Percentiles rank a stretch among this genome's conserved stretches.
phyloP scores from a whole-genome alignment of 2,329 filamentous ascomycete species.

The Diaporthe velutina region DNA sequence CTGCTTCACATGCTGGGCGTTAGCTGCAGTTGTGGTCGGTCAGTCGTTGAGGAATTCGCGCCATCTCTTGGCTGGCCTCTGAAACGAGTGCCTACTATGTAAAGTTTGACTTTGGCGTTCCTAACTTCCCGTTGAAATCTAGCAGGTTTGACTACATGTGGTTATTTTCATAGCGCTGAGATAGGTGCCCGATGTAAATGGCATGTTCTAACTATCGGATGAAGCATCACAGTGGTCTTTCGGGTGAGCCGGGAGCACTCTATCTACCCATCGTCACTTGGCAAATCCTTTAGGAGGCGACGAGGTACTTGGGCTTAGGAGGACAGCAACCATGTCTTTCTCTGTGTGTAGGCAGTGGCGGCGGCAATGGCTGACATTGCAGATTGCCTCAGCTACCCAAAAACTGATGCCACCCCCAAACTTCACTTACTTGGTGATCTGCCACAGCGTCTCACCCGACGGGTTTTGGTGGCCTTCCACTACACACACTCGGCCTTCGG shows the following conservation, averaged over 20 bases:
- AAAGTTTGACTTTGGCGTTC: slow-evolving; percentile 6
- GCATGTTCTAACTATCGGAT: neutral
- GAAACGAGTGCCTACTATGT: neutral
- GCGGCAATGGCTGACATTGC: slow-evolving; percentile 11
- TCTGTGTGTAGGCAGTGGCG: neutral
- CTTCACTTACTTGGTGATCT: neutral
- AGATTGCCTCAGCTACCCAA: slow-evolving; percentile 6
- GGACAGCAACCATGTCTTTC: neutral
- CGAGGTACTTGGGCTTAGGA: neutral
- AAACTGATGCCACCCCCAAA: slow-evolving; percentile 4
- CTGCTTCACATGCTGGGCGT: slow-evolving; percentile 17
- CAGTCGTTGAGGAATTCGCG: neutral
- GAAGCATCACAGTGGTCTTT: slow-evolving; percentile 27
- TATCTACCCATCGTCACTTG: neutral
- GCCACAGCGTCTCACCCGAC: slow-evolving; percentile 4
- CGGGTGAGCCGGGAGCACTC: slow-evolving; percentile 4
- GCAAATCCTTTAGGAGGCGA: neutral
- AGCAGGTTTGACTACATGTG: neutral
- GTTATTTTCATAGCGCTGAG: neutral
- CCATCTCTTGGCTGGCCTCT: slow-evolving; percentile 11
- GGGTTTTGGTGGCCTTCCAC: neutral
- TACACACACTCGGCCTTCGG: slow-evolving; percentile 14
- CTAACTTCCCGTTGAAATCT: neutral
- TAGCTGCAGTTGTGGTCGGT: slow-evolving; percentile 3
- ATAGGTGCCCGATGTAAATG: slow-evolving; percentile 6